A percentile compares a stretch with the other conserved stretches of the same genome.
phyloP scores from a whole-genome alignment of 352 stramenopile species.

The Thalassiosira hispida region DNA sequence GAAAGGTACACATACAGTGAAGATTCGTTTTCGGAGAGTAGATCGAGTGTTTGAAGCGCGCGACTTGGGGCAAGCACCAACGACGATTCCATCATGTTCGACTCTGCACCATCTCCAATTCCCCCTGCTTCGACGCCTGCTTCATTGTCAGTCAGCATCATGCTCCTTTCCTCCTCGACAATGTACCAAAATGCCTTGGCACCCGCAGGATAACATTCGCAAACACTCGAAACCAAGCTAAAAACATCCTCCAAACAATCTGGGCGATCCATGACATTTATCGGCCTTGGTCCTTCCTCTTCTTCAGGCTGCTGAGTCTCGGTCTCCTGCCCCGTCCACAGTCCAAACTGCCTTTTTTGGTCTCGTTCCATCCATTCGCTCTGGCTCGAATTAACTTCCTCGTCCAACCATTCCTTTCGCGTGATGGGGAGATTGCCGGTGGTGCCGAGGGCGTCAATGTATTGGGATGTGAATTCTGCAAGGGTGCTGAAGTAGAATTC shows the following conservation, averaged over 20 bases:
- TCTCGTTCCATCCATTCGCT: conserved; percentile 50
- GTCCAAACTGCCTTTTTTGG: conserved; percentile 57
- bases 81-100: not conserved
- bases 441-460: conserved; percentile 63
- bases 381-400: conserved; percentile 69
- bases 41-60: conserved; percentile 60
- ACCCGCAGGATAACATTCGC: conserved; percentile 57
- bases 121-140: too few relatives aligned
- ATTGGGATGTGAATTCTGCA: conserved; percentile 68
- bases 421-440: conserved; percentile 74
- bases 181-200: conserved; percentile 69
- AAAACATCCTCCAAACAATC: conserved; percentile 85
- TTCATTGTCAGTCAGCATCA: too few relatives aligned
- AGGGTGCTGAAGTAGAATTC: conserved; percentile 78
- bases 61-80: conserved; percentile 51
- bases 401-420: conserved; percentile 63
- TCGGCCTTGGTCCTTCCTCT: conserved; percentile 39
- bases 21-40: conserved; percentile 58
- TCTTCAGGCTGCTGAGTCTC: conserved; percentile 19
- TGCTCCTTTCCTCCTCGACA: too few relatives aligned
- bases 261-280: conserved; percentile 76
- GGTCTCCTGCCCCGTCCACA: conserved; percentile 51
- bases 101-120: too few relatives aligned
- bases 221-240: conserved; percentile 67
- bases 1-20: conserved; percentile 66